Percentiles rank a stretch among this genome's conserved stretches.
Conservation (phyloP, 1,139 yeast species). For the Blastobotrys serpentis region DNA sequence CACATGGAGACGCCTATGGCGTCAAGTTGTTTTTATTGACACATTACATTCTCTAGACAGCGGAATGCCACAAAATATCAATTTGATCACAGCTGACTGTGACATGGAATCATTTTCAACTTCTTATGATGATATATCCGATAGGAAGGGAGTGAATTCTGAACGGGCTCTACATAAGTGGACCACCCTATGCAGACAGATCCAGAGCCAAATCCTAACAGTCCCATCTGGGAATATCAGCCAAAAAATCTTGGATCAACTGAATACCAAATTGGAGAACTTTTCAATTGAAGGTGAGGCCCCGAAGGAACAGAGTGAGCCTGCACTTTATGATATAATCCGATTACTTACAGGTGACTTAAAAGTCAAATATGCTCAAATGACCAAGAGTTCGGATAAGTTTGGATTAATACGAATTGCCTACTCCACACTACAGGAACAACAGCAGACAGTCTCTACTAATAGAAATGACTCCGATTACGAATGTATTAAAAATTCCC, state of each 20-base stretch:
- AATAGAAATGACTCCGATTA: too few species aligned
- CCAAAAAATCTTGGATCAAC: background rate
- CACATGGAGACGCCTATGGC: constrained; percentile 27
- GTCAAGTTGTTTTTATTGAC: constrained; percentile 25
- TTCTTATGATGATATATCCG: too few species aligned
- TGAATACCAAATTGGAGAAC: background rate
- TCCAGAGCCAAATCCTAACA: constrained; percentile 11
- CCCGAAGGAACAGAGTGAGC: background rate
- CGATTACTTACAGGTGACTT: background rate
- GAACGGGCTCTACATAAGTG: constrained; percentile 8
- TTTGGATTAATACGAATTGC: background rate
- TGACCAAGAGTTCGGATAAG: background rate
- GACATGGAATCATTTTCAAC: constrained; percentile 15
- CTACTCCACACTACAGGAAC: background rate
- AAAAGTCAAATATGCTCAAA: constrained; percentile 9
- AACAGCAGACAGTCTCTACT: too few species aligned
- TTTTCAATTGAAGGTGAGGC: background rate
- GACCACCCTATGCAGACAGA: constrained; percentile 8
- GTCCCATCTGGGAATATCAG: constrained; percentile 15
- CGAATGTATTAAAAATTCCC: background rate
- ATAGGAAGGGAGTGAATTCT: constrained; percentile 13
- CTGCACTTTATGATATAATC: background rate
- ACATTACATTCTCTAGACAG: constrained; percentile 20
- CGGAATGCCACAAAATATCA: constrained; percentile 23
- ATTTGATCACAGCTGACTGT: constrained; percentile 24